Percentiles rank a stretch among this genome's conserved stretches.
Evolutionary conservation across 2,329 filamentous ascomycete genomes (phyloP).

Genomic region (Botrytis byssoidea): DNA sequence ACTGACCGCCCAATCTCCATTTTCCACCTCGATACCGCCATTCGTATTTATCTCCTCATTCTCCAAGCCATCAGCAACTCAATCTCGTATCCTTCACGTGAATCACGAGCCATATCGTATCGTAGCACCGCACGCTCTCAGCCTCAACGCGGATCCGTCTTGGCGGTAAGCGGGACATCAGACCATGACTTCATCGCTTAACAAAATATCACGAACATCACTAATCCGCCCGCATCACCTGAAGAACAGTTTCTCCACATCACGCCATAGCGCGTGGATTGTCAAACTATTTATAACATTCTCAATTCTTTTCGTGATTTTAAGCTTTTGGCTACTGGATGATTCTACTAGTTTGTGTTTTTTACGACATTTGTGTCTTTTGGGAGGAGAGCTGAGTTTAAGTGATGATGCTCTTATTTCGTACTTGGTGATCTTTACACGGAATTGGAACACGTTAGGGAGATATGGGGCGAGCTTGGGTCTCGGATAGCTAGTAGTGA

Average conservation of each 20-base stretch:
- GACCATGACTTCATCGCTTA: slow-evolving; percentile 4
- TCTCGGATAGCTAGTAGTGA: neutral
- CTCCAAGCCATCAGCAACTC: neutral
- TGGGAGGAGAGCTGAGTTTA: neutral
- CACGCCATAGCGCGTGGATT: neutral
- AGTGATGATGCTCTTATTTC: neutral
- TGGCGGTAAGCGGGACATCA: slow-evolving; percentile 14
- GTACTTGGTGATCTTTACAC: neutral
- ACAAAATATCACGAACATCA: neutral
- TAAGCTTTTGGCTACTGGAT: neutral
- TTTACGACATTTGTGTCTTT: neutral
- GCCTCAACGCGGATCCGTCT: slow-evolving; percentile 6
- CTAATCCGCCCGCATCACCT: neutral
- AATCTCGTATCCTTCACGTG: neutral
- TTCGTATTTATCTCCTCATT: slow-evolving; percentile 2
- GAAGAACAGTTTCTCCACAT: neutral
- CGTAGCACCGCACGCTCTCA: slow-evolving; percentile 1
- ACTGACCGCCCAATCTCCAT: neutral
- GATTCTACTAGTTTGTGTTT: neutral
- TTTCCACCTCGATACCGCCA: neutral
- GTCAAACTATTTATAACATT: neutral
- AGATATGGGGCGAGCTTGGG: neutral
- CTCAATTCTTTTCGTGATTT: neutral
- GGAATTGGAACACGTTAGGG: neutral
- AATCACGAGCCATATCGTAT: neutral